phyloP scores from a whole-genome alignment of 192 early-diverging fungal species.

The Coemansia asiatica region DNA sequence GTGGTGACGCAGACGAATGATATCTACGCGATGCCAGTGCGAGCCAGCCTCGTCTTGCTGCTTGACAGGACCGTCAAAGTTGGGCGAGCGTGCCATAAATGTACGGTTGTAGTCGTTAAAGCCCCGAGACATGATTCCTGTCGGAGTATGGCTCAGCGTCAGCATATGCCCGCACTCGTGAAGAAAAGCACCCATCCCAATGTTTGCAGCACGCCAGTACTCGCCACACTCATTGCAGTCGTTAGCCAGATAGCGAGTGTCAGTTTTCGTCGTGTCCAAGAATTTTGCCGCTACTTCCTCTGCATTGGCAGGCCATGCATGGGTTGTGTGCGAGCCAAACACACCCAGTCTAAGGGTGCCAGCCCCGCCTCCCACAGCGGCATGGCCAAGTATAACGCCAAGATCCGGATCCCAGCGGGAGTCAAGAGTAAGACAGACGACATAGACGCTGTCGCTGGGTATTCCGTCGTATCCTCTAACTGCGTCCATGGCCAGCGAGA shows the following conservation, averaged over 20 bases:
- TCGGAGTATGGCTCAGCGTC: conserved; percentile 60
- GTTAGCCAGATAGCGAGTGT: conserved; percentile 61
- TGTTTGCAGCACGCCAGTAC: conserved; percentile 64
- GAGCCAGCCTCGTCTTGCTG: conserved; percentile 61
- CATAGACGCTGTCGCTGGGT: conserved; percentile 44
- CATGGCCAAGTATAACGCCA: conserved; percentile 60
- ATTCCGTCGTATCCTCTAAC: conserved; percentile 52
- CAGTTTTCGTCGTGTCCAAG: conserved; percentile 59
- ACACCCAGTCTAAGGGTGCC: conserved; percentile 60
- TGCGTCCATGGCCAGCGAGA: conserved; percentile 54
- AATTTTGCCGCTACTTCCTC: conserved; percentile 62
- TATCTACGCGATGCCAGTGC: conserved; percentile 67
- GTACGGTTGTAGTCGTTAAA: conserved; percentile 68
- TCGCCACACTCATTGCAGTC: conserved; percentile 61
- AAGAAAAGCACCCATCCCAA: conserved; percentile 72
- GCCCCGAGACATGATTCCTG: conserved; percentile 65
- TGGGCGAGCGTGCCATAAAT: conserved; percentile 63
- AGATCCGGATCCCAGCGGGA: conserved; percentile 59
- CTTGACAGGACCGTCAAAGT: conserved; percentile 48
- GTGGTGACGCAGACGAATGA: conserved; percentile 61
- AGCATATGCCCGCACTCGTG: conserved; percentile 71
- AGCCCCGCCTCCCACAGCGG: conserved; percentile 63
- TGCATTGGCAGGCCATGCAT: conserved; percentile 63
- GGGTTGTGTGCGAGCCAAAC: conserved; percentile 67
- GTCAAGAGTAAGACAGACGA: conserved; percentile 62